Base-by-base conservation (phyloP, 495 filamentous ascomycete species). In the Aspergillus funiculosus region DNA sequence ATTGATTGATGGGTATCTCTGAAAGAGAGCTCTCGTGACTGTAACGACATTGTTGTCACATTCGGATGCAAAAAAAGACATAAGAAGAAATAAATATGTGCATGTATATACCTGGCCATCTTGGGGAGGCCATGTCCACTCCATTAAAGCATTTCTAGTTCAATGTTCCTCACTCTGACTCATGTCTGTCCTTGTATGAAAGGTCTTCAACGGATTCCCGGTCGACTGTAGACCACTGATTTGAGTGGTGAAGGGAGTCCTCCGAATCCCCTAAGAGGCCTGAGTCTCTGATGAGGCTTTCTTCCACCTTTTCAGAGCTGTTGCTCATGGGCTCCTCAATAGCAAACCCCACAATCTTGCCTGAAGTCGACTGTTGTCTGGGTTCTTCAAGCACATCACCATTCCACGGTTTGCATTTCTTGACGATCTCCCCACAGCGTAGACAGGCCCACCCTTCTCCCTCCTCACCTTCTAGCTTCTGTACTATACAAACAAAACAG, bases 401-500 rank as follows among this genome's bases (percentile, higher is more conserved):
- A 50, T 72, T 78, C 94, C 92, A 99, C 6, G 92, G 90, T 53
- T 82, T 83, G 63, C 92, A 96, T 61, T 94, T 85, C 61, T 86
- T 92, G 13, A 94, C 78, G 27, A 85, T 39, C 52, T 86, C 85
- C 1, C 89, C 89, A 58, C 92, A 99, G 17, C 94, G 77, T 18
- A 99, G 70, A 67, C 92, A 99, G n/a, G 77, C 67, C 91, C 91
- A 99, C 3, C 90, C 92, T 52, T 97, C 90, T 5, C 91, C 92
- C 54, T 96, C 92, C 64, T 97, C 94, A 2, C 81, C 80, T 59
- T 95, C 92, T 7, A 99, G 66, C 46, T 86, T 80, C 28, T 87
- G 85, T 3, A 91, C 88, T n/a, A 97, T 63, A 62, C 92, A 99
- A n/a, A 94, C 86, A 54, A 91, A 98, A 63, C 92, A 98, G 66